Conservation (phyloP, 2,329 filamentous ascomycete species). For the Rhexocercosporidium sp. region DNA sequence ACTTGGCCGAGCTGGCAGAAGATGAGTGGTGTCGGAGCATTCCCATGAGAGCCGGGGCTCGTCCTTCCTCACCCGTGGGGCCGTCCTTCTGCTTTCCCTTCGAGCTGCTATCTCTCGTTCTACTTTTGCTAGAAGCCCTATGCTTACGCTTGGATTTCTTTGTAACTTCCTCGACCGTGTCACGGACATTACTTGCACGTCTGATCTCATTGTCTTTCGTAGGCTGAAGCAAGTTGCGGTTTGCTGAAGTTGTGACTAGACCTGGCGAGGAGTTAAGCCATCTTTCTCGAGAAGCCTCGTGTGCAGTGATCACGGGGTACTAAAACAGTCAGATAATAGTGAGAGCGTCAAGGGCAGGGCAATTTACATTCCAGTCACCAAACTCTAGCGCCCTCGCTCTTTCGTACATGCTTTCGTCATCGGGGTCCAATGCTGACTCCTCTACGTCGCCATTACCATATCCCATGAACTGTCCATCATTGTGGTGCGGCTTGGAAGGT, state of each 20-base stretch:
- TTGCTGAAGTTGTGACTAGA: constrained; percentile 60
- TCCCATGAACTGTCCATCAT: constrained; percentile 45
- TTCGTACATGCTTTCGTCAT: constrained; percentile 74
- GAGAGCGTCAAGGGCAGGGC: neutral
- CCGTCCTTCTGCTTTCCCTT: constrained; percentile 38
- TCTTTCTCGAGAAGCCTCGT: constrained; percentile 74
- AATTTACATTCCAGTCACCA: constrained; percentile 91
- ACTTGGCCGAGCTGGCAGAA: constrained; percentile 54
- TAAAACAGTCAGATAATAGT: constrained; percentile 43
- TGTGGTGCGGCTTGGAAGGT: constrained; percentile 39
- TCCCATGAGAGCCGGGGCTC: constrained; percentile 40
- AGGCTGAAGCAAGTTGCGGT: constrained; percentile 58
- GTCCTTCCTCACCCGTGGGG: constrained; percentile 39
- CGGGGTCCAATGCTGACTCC: constrained; percentile 59
- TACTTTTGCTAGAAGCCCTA: constrained; percentile 25
- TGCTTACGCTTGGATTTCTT: constrained; percentile 42
- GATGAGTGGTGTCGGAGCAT: constrained; percentile 54
- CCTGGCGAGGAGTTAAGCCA: constrained; percentile 59
- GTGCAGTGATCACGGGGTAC: constrained; percentile 92
- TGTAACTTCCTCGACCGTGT: constrained; percentile 43
- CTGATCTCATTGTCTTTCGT: constrained; percentile 46
- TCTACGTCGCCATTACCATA: constrained; percentile 52
- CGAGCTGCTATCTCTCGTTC: constrained; percentile 34
- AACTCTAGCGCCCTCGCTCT: constrained; percentile 77
- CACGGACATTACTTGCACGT: constrained; percentile 46